phyloP scores from a whole-genome alignment of 345 rosid species.

The Populus tremula region DNA sequence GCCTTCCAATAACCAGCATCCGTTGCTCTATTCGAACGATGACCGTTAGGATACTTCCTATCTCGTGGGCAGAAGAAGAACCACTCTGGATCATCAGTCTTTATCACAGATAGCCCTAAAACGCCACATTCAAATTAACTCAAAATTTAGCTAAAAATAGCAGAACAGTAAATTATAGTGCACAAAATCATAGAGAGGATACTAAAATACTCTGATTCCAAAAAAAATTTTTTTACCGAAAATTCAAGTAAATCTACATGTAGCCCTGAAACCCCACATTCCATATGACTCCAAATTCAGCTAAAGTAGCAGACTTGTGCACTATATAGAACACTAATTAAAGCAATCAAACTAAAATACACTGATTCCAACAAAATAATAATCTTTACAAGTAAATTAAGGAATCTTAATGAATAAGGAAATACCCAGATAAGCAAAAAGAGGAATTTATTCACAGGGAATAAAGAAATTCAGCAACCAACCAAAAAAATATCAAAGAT shows the following conservation, averaged over 20 bases:
- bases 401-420: slow-evolving; percentile 21
- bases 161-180: neutral
- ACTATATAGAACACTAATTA: neutral
- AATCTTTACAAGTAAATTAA: neutral
- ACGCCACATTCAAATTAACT: neutral
- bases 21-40: slow-evolving; percentile 92
- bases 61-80: slow-evolving; percentile 94
- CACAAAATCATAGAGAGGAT: neutral
- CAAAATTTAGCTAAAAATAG: neutral
- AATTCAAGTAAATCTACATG: too few species aligned
- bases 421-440: neutral
- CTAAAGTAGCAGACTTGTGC: neutral
- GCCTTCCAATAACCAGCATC: slow-evolving; percentile 97
- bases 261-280: too few species aligned
- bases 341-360: neutral
- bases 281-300: too few species aligned
- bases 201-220: neutral
- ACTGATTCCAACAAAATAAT: neutral
- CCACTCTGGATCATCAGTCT: slow-evolving; percentile 89
- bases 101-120: slow-evolving; percentile 71
- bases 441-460: slow-evolving; percentile 19
- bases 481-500: slow-evolving; percentile 15
- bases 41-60: slow-evolving; percentile 89
- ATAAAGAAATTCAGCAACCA: slow-evolving; percentile 19
- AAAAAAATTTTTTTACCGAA: too few species aligned